These are phyloP conservation scores for Amaranthus palmeri DNA, from an alignment of 148 eudicot genomes.

Conservation along the genomic window DNA sequence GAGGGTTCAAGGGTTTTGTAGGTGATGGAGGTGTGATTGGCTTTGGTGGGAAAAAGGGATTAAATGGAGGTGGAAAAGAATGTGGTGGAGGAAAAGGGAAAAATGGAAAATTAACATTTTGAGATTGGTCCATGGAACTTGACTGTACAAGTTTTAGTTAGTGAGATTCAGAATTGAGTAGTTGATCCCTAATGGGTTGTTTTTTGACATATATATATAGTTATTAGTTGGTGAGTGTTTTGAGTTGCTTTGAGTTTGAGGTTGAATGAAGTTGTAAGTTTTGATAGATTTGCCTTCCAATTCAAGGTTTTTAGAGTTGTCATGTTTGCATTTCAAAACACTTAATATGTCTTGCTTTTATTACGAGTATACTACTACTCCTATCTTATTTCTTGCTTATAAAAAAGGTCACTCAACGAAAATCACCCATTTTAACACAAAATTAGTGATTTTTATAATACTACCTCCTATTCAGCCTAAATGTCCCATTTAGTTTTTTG, in stretches of 20 bases:
- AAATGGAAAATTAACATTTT: slow-evolving; percentile 35
- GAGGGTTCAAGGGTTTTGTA: slow-evolving; percentile 17
- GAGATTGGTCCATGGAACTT: slow-evolving; percentile 42
- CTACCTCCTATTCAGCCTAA: too few relatives aligned
- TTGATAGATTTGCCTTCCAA: slow-evolving; percentile 52
- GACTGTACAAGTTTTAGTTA: too few relatives aligned
- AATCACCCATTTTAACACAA: too few relatives aligned
- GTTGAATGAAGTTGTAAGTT: slow-evolving; percentile 40
- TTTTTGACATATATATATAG: too few relatives aligned
- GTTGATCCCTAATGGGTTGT: slow-evolving; percentile 9
- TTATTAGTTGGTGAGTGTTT: too few relatives aligned
- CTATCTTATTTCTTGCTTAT: too few relatives aligned
- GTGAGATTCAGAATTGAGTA: background rate
- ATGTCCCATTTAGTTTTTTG: too few relatives aligned
- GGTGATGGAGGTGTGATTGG: slow-evolving; percentile 36
- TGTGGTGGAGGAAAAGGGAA: slow-evolving; percentile 40
- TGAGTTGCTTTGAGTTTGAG: background rate
- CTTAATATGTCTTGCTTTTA: slow-evolving; percentile 31
- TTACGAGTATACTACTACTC: too few relatives aligned
- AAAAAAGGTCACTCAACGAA: too few relatives aligned
- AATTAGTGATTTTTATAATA: too few relatives aligned
- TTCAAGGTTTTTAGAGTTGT: slow-evolving; percentile 42
- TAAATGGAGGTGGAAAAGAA: slow-evolving; percentile 21
- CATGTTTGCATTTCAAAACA: slow-evolving; percentile 62
- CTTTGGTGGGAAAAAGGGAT: slow-evolving; percentile 28